A percentile compares a stretch with the other conserved stretches of the same genome.
Conservation (phyloP, 2,329 filamentous ascomycete species). For the Colletotrichum incanum region DNA sequence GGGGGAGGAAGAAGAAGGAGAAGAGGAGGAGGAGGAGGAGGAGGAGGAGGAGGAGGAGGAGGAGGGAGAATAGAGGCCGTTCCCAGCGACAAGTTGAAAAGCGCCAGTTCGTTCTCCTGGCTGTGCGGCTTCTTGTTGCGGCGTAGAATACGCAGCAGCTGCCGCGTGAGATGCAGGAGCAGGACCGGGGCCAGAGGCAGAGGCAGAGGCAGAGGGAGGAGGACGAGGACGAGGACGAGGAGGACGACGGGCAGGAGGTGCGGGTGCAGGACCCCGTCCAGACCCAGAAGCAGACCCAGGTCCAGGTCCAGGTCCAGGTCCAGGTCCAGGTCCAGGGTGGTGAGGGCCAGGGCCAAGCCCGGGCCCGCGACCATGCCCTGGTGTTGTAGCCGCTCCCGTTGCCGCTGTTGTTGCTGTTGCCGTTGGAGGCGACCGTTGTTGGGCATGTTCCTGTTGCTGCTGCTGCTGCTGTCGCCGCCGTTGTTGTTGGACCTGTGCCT, state of each 20-base stretch:
- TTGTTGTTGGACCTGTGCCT: constrained; percentile 12
- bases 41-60: neutral
- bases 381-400: neutral
- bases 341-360: neutral
- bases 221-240: constrained; percentile 4
- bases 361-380: neutral
- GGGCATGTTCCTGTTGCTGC: constrained; percentile 1
- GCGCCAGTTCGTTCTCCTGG: neutral
- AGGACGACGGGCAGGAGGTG: neutral
- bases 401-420: neutral
- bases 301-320: neutral
- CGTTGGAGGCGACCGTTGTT: neutral
- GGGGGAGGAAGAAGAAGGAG: neutral
- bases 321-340: neutral
- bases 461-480: constrained; percentile 9
- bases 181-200: neutral
- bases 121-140: no score
- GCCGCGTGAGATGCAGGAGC: neutral
- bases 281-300: neutral
- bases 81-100: neutral
- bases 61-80: neutral
- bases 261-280: constrained; percentile 1
- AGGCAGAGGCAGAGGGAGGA: constrained; percentile 3
- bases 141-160: neutral
- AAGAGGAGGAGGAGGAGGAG: neutral